phyloP scores from a whole-genome alignment of 176 grass and related monocot species.

The Elaeis guineensis region DNA sequence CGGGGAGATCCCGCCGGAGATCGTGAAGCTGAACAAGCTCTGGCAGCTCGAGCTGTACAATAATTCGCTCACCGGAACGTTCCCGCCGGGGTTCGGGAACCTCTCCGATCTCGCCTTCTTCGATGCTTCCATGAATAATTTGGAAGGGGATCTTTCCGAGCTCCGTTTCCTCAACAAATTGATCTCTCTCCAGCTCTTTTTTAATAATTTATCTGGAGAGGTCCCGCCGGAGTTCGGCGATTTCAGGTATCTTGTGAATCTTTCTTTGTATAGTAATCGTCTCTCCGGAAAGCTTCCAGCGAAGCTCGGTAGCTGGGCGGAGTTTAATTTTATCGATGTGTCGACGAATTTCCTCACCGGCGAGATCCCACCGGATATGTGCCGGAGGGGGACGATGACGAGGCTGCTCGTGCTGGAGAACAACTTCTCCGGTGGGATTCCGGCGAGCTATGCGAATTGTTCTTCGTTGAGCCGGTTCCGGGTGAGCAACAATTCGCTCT shows the following conservation, averaged over 20 bases:
- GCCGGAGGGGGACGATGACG: constrained; percentile 47
- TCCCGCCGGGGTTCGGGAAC: constrained; percentile 47
- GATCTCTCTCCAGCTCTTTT: constrained; percentile 68
- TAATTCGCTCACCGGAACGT: constrained; percentile 44
- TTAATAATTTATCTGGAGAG: constrained; percentile 50
- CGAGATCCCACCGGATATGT: constrained; percentile 78
- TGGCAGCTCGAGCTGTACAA: constrained; percentile 65
- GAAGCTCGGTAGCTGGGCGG: constrained; percentile 57
- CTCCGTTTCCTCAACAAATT: constrained; percentile 42
- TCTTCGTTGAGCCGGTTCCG: constrained; percentile 41
- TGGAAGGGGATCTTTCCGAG: constrained; percentile 55
- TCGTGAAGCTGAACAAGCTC: constrained; percentile 38
- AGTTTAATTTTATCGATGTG: constrained; percentile 82
- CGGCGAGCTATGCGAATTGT: constrained; percentile 52
- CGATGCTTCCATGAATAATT: constrained; percentile 53
- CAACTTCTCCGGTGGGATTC: constrained; percentile 57
- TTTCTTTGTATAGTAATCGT: constrained; percentile 63
- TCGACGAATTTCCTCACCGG: constrained; percentile 64
- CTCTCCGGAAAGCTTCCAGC: constrained; percentile 60
- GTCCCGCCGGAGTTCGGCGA: constrained; percentile 56
- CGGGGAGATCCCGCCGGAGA: constrained; percentile 56
- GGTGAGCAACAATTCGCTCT: constrained; percentile 60
- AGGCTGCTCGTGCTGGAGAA: constrained; percentile 86
- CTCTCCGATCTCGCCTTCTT: constrained; percentile 37
- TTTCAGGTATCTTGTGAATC: constrained; percentile 69